A percentile compares a stretch with the other conserved stretches of the same genome.
phyloP scores from a whole-genome alignment of 2,329 filamentous ascomycete genomes.

The Talaromyces verruculosus region DNA sequence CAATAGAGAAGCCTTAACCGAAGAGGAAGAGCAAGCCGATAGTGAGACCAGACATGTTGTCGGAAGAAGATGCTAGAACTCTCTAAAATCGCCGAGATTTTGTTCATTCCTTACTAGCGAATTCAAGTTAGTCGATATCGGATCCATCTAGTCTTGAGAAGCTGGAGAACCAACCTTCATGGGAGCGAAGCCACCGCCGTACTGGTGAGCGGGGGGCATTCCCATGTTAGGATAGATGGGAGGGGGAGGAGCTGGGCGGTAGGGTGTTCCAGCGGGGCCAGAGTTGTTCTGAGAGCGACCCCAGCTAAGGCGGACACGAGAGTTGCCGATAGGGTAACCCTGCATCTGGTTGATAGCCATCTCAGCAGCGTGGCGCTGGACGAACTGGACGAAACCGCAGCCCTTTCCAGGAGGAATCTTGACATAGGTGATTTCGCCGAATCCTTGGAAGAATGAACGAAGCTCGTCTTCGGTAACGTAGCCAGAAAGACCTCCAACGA shows the following conservation, averaged over 20 bases:
- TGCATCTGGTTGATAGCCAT: constrained; percentile 99
- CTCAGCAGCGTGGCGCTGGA: constrained; percentile 96
- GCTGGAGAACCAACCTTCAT: constrained; percentile 59
- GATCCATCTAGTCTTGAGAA: constrained; percentile 23
- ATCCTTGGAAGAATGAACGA: constrained; percentile 99
- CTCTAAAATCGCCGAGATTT: constrained; percentile 23
- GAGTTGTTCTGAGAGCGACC: constrained; percentile 99
- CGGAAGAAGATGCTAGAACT: constrained; percentile 42
- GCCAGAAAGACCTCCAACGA: constrained; percentile 92
- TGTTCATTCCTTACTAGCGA: constrained; percentile 32
- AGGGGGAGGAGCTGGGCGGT: constrained; percentile 85
- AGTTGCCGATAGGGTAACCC: constrained; percentile 98
- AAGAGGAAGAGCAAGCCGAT: constrained; percentile 40
- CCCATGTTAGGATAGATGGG: constrained; percentile 71
- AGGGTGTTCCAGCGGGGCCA: constrained; percentile 89
- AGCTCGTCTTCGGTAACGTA: constrained; percentile 99
- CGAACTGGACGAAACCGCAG: constrained; percentile 98
- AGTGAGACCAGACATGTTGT: constrained; percentile 44
- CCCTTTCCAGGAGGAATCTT: constrained; percentile 99
- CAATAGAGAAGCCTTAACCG: constrained; percentile 40
- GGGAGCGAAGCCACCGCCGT: constrained; percentile 60
- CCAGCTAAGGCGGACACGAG: constrained; percentile 95
- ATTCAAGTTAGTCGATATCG: constrained; percentile 16
- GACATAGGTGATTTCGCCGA: constrained; percentile 98
- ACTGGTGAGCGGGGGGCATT: constrained; percentile 64